phyloP scores from a whole-genome alignment of 2,329 filamentous ascomycete genomes.

The Acrocalymma vagum region DNA sequence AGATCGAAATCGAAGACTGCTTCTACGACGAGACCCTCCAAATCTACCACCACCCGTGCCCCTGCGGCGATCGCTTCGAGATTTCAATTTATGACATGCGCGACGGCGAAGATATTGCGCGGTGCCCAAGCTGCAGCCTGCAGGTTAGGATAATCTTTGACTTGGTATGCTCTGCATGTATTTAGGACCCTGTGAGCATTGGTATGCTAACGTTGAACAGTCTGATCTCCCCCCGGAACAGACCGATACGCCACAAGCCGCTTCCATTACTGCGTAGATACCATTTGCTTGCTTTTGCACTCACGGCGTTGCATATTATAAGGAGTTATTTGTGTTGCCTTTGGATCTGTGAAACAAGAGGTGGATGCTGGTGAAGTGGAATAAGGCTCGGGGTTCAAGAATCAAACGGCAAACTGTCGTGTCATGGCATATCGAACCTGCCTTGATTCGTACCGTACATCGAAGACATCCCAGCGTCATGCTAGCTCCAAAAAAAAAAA shows the following conservation, averaged over 20 bases:
- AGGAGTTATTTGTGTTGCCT: too few species aligned
- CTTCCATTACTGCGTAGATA: constrained; percentile 35
- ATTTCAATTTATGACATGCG: constrained; percentile 84
- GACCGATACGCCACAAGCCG: constrained; percentile 29
- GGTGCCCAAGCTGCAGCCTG: constrained; percentile 95
- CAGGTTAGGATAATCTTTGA: constrained; percentile 98
- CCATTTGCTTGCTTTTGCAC: constrained; percentile 3
- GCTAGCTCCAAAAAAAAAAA: too few species aligned
- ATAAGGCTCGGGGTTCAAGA: too few species aligned
- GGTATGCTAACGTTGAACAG: constrained; percentile 22
- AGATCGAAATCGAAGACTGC: constrained; percentile 94
- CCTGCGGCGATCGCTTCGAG: constrained; percentile 96
- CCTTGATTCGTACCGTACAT: too few species aligned
- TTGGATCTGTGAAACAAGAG: too few species aligned
- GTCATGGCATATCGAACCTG: too few species aligned
- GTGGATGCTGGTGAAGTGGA: too few species aligned
- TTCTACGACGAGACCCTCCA: constrained; percentile 94
- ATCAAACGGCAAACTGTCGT: too few species aligned
- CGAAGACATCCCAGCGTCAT: too few species aligned
- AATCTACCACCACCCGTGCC: constrained; percentile 95
- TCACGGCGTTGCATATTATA: constrained; percentile 22
- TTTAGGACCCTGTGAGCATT: neutral
- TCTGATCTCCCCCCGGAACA: constrained; percentile 40
- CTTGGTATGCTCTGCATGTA: constrained; percentile 61
- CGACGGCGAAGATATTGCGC: constrained; percentile 92